Conservation (phyloP, 257 asterid species). For the Buddleja alternifolia region DNA sequence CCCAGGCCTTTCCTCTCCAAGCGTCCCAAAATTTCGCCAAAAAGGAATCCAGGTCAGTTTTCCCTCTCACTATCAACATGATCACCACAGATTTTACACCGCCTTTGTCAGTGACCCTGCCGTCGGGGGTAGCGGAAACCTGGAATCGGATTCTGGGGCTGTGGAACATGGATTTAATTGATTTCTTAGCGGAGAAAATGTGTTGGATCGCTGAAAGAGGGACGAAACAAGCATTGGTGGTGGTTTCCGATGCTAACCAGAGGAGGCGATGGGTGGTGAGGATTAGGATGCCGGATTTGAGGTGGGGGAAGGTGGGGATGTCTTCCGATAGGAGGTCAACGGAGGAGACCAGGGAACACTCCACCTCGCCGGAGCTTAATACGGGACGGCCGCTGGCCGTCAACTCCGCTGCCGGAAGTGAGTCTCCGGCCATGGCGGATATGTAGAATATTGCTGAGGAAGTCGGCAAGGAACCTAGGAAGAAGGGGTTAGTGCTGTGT, state of each 20-base stretch:
- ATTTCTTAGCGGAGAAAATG: conserved; percentile 58
- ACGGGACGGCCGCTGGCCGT: conserved; percentile 89
- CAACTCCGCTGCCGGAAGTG: conserved; percentile 66
- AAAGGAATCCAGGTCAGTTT: conserved; percentile 71
- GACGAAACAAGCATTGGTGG: conserved; percentile 41
- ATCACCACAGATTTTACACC: conserved; percentile 49
- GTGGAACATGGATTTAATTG: conserved; percentile 81
- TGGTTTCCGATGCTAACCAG: conserved; percentile 57
- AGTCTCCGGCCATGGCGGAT: conserved; percentile 55
- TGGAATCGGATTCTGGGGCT: conserved; percentile 82
- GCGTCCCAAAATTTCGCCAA: conserved; percentile 83
- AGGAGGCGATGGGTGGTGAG: conserved; percentile 89
- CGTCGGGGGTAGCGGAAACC: conserved; percentile 55
- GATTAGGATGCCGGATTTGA: conserved; percentile 68
- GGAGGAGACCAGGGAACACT: conserved; percentile 71
- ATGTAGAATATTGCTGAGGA: neutral
- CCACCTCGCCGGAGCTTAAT: conserved; percentile 64
- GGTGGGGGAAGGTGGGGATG: conserved; percentile 61
- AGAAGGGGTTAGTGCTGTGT: neutral
- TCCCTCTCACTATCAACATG: conserved; percentile 66
- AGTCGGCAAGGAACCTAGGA: neutral
- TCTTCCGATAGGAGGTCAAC: conserved; percentile 84
- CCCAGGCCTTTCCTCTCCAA: conserved; percentile 84
- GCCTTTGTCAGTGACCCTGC: conserved; percentile 46
- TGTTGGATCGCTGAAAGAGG: conserved; percentile 64